phyloP scores from a whole-genome alignment of 2,329 filamentous ascomycete genomes.

The Rutstroemia sp. region DNA sequence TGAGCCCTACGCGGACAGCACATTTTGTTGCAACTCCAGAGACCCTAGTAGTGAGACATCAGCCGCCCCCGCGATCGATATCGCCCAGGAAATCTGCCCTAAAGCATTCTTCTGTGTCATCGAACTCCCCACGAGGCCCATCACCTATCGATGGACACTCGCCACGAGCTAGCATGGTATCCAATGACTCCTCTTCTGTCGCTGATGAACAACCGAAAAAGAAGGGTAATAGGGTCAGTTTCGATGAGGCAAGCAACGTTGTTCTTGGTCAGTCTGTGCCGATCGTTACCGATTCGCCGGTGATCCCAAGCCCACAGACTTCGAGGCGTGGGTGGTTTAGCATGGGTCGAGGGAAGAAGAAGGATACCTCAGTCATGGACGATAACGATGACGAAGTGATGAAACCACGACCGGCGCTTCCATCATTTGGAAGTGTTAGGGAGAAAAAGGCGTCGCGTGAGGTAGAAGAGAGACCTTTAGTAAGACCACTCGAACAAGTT shows the following conservation, averaged over 20 bases:
- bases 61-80: conserved; percentile 61
- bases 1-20: conserved; percentile 60
- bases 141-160: conserved; percentile 37
- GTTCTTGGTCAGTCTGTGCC: conserved; percentile 43
- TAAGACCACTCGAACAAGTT: conserved; percentile 42
- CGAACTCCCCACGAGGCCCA: conserved; percentile 45
- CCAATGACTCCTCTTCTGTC: conserved; percentile 29
- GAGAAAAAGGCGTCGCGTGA: conserved; percentile 51
- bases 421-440: conserved; percentile 68
- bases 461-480: conserved; percentile 49
- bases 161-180: conserved; percentile 35
- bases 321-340: conserved; percentile 45
- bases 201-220: conserved; percentile 38
- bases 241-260: conserved; percentile 54
- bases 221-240: conserved; percentile 69
- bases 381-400: conserved; percentile 64
- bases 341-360: conserved; percentile 43
- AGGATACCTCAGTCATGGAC: conserved; percentile 35
- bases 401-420: conserved; percentile 66
- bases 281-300: conserved; percentile 34
- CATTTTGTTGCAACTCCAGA: conserved; percentile 56
- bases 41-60: conserved; percentile 52
- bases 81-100: conserved; percentile 73
- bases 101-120: conserved; percentile 43
- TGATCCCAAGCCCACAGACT: conserved; percentile 34